These are phyloP conservation scores for Spiromastix sp. DNA, from an alignment of 2,329 filamentous ascomycete species.

Conservation along the genomic window DNA sequence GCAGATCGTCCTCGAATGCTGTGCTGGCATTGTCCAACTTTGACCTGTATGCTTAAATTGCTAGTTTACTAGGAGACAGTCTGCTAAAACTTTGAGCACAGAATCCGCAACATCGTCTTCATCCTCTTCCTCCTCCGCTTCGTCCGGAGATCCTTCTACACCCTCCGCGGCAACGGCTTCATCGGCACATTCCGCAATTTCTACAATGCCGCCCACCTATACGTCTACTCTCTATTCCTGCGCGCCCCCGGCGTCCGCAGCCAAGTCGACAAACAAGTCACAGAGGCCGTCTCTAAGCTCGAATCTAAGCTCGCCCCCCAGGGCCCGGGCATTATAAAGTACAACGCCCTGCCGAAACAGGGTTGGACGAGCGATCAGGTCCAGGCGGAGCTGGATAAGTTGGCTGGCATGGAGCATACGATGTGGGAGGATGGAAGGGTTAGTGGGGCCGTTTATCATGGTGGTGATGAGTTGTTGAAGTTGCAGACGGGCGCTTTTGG, in stretches of 20 bases:
- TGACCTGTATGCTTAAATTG: conserved; percentile 37
- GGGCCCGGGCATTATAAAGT: conserved; percentile 59
- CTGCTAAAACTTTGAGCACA: no score
- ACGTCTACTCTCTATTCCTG: conserved; percentile 76
- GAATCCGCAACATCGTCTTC: conserved; percentile 79
- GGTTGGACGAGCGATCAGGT: conserved; percentile 75
- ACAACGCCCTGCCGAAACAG: conserved; percentile 68
- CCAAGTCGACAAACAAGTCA: conserved; percentile 76
- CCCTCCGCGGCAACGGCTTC: conserved; percentile 79
- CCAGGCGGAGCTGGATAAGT: conserved; percentile 63
- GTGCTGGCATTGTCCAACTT: conserved; percentile 29
- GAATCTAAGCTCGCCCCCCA: conserved; percentile 73
- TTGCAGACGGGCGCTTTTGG: conserved; percentile 89
- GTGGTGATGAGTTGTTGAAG: conserved; percentile 68
- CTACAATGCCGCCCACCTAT: conserved; percentile 61
- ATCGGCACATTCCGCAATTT: conserved; percentile 66
- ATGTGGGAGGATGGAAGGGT: conserved; percentile 94
- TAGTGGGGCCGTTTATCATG: conserved; percentile 92
- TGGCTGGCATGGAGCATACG: conserved; percentile 84
- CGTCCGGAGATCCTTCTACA: conserved; percentile 68
- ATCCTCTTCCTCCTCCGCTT: conserved; percentile 78
- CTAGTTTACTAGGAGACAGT: no score
- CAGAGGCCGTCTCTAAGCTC: conserved; percentile 67
- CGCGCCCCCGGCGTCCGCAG: conserved; percentile 75
- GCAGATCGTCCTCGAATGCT: conserved; percentile 21